Evolutionary conservation across 306 rosid species (phyloP), one percentile per base, ranked within the genome.

Genomic region (Cercis canadensis): DNA sequence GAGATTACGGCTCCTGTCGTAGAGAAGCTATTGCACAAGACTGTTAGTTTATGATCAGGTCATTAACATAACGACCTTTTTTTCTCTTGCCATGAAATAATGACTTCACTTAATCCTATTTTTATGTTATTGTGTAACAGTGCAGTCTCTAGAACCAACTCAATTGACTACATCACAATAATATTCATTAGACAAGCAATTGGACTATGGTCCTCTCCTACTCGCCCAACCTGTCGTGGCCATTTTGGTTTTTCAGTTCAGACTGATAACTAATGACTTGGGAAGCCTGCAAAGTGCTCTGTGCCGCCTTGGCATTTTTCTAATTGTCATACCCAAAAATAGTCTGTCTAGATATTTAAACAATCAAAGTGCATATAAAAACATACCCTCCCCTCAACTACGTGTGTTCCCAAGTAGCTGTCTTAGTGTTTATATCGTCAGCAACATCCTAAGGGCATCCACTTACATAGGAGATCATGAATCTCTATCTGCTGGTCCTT

Each of bases 131-230:
- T 47, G 17, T 45, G 34, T 10, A 37, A 65, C 8, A 52, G 50
- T 17, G 18, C 43, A 39, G 52, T 60, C 57, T 56, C 34, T 17
- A 50, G 62, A 52, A 66, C 29, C 62, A 31, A 49, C 68, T 75
- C 74, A 52, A 58, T 47, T 39, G n/a, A 40, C 51, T 16, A 67
- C 63, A 37, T n/a, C n/a, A n/a, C 64, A 76, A 31, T 7, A 60
- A 41, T 36, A 62, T 40, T n/a, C 18, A 14, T 61, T 51, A 62
- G 65, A 14, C 72, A 18, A 32, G 52, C 56, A 39, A 58, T n/a
- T n/a, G 60, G 55, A 51, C 43, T 59, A 17, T 11, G 17, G 33
- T 34, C 60, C 41, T 37, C 64, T 75, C 32, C 17, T 18, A 40
- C 32, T 46, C 49, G n/a, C n/a, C n/a, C 29, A 24, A 24, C 29